Conservation (phyloP, 2,329 filamentous ascomycete genomes). For the Esteya vermicola region DNA sequence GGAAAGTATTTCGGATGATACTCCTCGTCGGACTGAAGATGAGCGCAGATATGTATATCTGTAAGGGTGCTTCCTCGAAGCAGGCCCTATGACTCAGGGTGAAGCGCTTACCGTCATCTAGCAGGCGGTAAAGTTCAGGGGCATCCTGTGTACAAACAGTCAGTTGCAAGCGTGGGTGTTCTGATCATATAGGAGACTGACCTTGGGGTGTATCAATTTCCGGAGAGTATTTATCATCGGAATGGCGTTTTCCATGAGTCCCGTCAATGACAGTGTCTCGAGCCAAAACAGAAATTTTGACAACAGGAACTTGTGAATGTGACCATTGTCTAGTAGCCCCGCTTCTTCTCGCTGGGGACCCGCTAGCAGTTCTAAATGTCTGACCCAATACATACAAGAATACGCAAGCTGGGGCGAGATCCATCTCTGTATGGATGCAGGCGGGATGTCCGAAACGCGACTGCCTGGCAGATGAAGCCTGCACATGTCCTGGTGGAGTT, state of each 20-base stretch:
- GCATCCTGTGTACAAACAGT: background rate
- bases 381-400: background rate
- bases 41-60: background rate
- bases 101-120: background rate
- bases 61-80: background rate
- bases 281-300: background rate
- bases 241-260: background rate
- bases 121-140: background rate
- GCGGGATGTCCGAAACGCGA: background rate
- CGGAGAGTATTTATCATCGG: background rate
- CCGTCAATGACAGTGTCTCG: background rate
- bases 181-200: too few relatives aligned
- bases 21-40: background rate
- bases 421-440: background rate
- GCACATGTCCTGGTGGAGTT: slow-evolving; percentile 1
- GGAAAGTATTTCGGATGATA: background rate
- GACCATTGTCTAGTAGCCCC: background rate
- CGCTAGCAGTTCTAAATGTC: background rate
- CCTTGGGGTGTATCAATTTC: background rate
- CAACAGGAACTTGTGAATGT: background rate
- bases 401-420: background rate
- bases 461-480: background rate
- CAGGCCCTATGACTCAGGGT: background rate
- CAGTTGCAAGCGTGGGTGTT: too few relatives aligned
- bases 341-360: background rate